Evolutionary conservation across 768 basidiomycete species (phyloP).

Genomic region (Naganishia vaughanmartiniae): DNA sequence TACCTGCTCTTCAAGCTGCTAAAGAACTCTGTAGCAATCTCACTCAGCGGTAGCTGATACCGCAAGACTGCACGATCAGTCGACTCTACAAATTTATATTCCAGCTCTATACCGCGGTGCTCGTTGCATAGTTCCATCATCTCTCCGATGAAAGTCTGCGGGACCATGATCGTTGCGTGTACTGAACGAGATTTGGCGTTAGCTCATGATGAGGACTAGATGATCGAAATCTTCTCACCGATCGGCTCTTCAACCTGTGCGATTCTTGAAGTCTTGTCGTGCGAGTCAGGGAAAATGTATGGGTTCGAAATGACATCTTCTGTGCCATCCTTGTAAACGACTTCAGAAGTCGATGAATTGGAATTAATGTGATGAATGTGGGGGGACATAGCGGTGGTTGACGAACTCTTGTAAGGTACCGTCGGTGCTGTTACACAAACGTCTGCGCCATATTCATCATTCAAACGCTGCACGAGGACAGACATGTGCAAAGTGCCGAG

Average conservation of each 20-base stretch:
- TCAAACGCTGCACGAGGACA: conserved; percentile 74
- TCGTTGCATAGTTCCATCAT: conserved; percentile 93
- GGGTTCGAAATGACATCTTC: conserved; percentile 78
- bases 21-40: conserved; percentile 94
- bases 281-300: conserved; percentile 85
- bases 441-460: conserved; percentile 93
- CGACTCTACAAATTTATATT: conserved; percentile 76
- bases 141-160: conserved; percentile 79
- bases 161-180: conserved; percentile 76
- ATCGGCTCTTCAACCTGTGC: conserved; percentile 84
- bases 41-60: conserved; percentile 80
- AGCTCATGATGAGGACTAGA: not conserved
- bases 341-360: conserved; percentile 57
- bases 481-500: conserved; percentile 90
- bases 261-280: conserved; percentile 60
- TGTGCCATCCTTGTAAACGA: conserved; percentile 67
- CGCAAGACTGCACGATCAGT: conserved; percentile 68
- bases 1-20: conserved; percentile 82
- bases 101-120: conserved; percentile 77
- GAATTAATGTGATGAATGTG: not conserved
- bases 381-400: not conserved
- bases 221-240: conserved; percentile 34
- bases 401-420: conserved; percentile 81
- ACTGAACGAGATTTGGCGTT: conserved; percentile 53
- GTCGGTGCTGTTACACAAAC: conserved; percentile 94